A percentile compares a stretch with the other conserved stretches of the same genome.
Conservation (phyloP, 2,329 filamentous ascomycete genomes). For the Epichloe glyceriae region DNA sequence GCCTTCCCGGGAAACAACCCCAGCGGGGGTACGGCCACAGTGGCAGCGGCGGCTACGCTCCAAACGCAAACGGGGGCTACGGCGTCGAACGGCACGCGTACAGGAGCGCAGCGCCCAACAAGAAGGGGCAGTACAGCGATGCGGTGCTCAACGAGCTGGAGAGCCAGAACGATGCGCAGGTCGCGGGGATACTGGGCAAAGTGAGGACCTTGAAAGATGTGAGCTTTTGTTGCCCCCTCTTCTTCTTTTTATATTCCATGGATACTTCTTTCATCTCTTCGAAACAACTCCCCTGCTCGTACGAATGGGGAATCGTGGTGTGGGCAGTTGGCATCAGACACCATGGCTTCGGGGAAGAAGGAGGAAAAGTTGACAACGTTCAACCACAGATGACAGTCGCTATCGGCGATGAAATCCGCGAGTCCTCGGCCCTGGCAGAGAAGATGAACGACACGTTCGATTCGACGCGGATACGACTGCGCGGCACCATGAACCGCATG, state of each 20-base stretch:
- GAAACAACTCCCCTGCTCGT: too few species aligned
- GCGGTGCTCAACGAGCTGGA: constrained; percentile 87
- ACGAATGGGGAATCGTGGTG: too few species aligned
- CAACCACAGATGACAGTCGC: constrained; percentile 63
- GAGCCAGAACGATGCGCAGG: constrained; percentile 84
- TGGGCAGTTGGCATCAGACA: too few species aligned
- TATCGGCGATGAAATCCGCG: constrained; percentile 90
- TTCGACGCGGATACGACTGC: constrained; percentile 63
- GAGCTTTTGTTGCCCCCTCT: constrained; percentile 22
- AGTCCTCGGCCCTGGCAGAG: constrained; percentile 75
- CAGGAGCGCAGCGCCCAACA: constrained; percentile 59
- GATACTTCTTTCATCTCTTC: too few species aligned
- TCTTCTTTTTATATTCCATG: neutral
- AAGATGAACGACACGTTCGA: constrained; percentile 97
- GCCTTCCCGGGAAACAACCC: constrained; percentile 23
- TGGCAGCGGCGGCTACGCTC: constrained; percentile 32
- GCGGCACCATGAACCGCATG: constrained; percentile 96
- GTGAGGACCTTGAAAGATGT: constrained; percentile 84
- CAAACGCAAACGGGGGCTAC: constrained; percentile 8
- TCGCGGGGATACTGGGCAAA: constrained; percentile 83
- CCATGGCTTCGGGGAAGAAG: too few species aligned
- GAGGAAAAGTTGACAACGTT: too few species aligned
- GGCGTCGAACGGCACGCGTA: constrained; percentile 28
- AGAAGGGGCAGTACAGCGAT: constrained; percentile 80
- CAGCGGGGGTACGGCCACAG: constrained; percentile 10